phyloP scores from a whole-genome alignment of 176 grass and related monocot species.

The Dactylis glomerata region DNA sequence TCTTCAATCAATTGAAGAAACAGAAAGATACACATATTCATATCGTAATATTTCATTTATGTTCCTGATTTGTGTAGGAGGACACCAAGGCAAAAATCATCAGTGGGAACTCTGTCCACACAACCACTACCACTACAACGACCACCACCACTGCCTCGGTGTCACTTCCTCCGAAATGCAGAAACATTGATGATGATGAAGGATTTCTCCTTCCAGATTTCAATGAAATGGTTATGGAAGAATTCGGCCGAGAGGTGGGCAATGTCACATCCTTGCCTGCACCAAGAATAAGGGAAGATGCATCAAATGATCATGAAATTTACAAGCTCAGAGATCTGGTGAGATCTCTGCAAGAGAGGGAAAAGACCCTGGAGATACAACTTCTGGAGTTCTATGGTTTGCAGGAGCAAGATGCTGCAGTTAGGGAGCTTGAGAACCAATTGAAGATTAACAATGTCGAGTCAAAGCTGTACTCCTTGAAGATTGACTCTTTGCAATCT shows the following conservation, averaged over 20 bases:
- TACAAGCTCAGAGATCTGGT: conserved; percentile 75
- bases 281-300: conserved; percentile 39
- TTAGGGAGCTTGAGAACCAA: conserved; percentile 85
- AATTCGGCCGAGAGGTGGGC: conserved; percentile 49
- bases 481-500: conserved; percentile 71
- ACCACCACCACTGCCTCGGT: conserved; percentile 39
- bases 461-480: conserved; percentile 70
- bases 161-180: conserved; percentile 49
- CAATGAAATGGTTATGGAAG: conserved; percentile 63
- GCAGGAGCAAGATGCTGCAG: conserved; percentile 63
- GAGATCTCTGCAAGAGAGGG: conserved; percentile 72
- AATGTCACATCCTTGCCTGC: conserved; percentile 18
- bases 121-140: conserved; percentile 36
- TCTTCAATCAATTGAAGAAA: neutral
- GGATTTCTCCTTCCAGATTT: conserved; percentile 76
- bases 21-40: conserved; percentile 3
- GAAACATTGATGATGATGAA: conserved; percentile 57
- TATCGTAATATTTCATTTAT: conserved; percentile 6
- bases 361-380: conserved; percentile 72
- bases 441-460: conserved; percentile 74
- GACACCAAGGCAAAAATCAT: conserved; percentile 52
- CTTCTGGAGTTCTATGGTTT: conserved; percentile 56
- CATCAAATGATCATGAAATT: conserved; percentile 56
- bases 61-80: conserved; percentile 43
- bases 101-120: conserved; percentile 52